Percentiles rank a stretch among this genome's conserved stretches.
Conservation (phyloP, 805 yeast species). For the Hanseniaspora singularis region DNA sequence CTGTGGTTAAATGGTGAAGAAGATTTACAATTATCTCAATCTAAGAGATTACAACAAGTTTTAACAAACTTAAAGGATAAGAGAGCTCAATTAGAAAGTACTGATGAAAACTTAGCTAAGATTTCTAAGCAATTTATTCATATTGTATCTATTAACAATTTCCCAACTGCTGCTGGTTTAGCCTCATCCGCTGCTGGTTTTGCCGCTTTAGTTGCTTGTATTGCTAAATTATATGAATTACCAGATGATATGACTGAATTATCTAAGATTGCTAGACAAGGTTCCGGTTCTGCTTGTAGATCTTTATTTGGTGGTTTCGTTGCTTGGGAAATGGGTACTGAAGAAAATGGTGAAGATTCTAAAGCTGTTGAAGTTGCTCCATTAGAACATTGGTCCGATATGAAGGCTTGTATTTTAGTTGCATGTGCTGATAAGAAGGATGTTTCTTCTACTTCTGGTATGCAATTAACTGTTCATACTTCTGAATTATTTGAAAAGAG, state of each 20-base stretch:
- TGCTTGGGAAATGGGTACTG: conserved; percentile 95
- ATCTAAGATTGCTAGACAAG: conserved; percentile 90
- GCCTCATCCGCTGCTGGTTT: conserved; percentile 98
- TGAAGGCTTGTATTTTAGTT: conserved; percentile 85
- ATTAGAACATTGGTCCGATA: conserved; percentile 73
- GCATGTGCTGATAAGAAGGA: conserved; percentile 91
- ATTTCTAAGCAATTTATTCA: conserved; percentile 56
- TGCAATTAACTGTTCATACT: conserved; percentile 88
- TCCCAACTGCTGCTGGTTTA: conserved; percentile 98
- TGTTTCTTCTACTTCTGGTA: conserved; percentile 87
- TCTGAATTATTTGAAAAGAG: conserved; percentile 78
- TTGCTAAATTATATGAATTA: conserved; percentile 70
- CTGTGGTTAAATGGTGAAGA: conserved; percentile 78
- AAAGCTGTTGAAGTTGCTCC: conserved; percentile 89
- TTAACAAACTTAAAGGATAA: conserved; percentile 58
- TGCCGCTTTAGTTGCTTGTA: conserved; percentile 87
- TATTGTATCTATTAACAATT: conserved; percentile 86
- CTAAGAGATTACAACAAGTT: conserved; percentile 58
- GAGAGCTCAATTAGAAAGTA: conserved; percentile 49
- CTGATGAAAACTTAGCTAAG: conserved; percentile 43
- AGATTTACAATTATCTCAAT: conserved; percentile 46
- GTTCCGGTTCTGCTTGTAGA: conserved; percentile 97
- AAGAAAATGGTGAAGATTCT: conserved; percentile 75
- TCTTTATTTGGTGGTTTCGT: conserved; percentile 95
- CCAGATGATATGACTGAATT: conserved; percentile 79